phyloP scores from a whole-genome alignment of 1,284 basidiomycete genomes.

The Tilletiaria anomala region DNA sequence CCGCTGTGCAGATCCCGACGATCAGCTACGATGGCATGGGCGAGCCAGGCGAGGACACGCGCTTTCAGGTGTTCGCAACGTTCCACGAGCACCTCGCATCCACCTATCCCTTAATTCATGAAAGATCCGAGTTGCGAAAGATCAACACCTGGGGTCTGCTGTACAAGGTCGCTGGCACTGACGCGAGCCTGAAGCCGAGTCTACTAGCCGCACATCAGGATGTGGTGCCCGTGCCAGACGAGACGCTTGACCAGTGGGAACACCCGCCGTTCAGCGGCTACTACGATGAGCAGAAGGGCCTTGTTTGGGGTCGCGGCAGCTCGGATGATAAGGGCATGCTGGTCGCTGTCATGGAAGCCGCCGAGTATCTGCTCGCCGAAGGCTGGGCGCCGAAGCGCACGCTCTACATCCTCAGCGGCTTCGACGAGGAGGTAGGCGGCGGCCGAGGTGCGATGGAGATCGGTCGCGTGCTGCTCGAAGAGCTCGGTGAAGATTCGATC shows the following conservation, averaged over 20 bases:
- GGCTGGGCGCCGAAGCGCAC: constrained; percentile 1
- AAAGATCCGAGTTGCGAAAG: no score
- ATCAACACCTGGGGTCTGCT: constrained; percentile 56
- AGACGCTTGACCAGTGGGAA: constrained; percentile 44
- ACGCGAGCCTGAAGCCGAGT: constrained; percentile 50
- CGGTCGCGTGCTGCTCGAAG: neutral
- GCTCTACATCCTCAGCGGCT: constrained; percentile 49
- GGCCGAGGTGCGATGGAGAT: neutral
- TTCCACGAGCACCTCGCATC: no score
- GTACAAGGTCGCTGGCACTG: constrained; percentile 52
- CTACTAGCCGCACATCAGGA: constrained; percentile 57
- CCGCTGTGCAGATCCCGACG: no score
- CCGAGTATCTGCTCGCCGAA: constrained; percentile 41
- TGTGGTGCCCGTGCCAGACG: constrained; percentile 46
- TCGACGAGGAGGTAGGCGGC: constrained; percentile 51
- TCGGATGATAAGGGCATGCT: constrained; percentile 42
- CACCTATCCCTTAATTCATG: no score
- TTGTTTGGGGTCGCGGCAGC: constrained; percentile 44
- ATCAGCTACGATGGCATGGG: no score
- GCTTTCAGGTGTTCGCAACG: no score
- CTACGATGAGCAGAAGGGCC: constrained; percentile 41
- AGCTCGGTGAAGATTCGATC: no score
- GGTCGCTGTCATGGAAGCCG: constrained; percentile 42
- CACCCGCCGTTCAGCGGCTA: constrained; percentile 45
- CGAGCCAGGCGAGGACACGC: no score